Evolutionary conservation across 2,329 filamentous ascomycete genomes (phyloP).

Genomic region (Penicillium sp.): DNA sequence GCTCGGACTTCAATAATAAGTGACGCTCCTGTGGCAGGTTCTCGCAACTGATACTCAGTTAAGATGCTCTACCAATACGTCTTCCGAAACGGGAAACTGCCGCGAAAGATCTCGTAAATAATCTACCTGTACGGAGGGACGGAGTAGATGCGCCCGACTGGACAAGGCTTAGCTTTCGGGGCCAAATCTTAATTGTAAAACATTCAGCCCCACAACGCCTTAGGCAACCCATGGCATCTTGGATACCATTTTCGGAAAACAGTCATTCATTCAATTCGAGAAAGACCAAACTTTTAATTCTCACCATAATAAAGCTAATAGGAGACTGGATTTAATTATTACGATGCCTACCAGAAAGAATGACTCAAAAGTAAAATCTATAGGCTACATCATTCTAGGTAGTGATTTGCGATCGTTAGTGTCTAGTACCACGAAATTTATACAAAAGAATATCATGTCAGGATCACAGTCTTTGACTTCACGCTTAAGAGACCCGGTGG

Average conservation of each 20-base stretch:
- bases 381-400: neutral
- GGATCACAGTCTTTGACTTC: neutral
- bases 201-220: conserved; percentile 1
- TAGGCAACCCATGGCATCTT: conserved; percentile 3
- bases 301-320: neutral
- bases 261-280: neutral
- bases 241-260: conserved; percentile 11
- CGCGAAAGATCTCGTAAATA: neutral
- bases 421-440: neutral
- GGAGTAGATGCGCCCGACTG: neutral
- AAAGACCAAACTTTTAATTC: conserved; percentile 44
- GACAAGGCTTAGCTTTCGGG: conserved; percentile 3
- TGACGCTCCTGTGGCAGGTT: neutral
- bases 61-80: neutral
- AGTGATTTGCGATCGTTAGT: neutral
- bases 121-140: no score
- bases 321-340: neutral
- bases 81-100: neutral
- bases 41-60: neutral
- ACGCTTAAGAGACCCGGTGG: no score
- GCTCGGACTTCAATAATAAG: neutral
- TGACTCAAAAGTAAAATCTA: neutral
- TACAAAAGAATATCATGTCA: neutral
- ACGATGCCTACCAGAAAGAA: neutral
- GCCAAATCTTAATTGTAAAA: neutral